Percentiles rank a stretch among this genome's conserved stretches.
phyloP scores from a whole-genome alignment of 2,329 filamentous ascomycete genomes.

The Alternaria triticina region DNA sequence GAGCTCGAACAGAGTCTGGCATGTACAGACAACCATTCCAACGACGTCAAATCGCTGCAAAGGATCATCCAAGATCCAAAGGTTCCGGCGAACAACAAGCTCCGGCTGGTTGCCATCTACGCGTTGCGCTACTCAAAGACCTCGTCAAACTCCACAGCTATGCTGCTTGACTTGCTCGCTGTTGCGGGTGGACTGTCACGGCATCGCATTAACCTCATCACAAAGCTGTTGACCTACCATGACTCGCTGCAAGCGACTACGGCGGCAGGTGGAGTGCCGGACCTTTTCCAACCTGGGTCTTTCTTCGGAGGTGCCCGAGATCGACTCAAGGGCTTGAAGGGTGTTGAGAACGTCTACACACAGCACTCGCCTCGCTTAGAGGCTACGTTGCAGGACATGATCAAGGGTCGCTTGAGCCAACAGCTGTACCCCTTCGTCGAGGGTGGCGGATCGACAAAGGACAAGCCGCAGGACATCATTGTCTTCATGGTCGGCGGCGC shows the following conservation, averaged over 20 bases:
- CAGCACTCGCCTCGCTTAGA: conserved; percentile 93
- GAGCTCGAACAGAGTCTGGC: conserved; percentile 96
- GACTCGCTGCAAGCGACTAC: conserved; percentile 78
- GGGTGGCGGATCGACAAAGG: conserved; percentile 81
- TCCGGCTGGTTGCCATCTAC: conserved; percentile 91
- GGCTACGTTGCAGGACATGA: conserved; percentile 85
- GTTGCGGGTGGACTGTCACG: conserved; percentile 82
- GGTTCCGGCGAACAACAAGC: conserved; percentile 81
- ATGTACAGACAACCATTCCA: conserved; percentile 92
- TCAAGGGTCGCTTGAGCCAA: conserved; percentile 87
- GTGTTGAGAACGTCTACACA: conserved; percentile 98
- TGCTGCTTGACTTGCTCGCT: conserved; percentile 84
- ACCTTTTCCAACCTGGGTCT: conserved; percentile 85
- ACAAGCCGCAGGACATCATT: conserved; percentile 96
- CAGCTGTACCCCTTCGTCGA: conserved; percentile 94
- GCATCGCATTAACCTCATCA: conserved; percentile 77
- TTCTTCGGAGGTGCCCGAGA: conserved; percentile 89
- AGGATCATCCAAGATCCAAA: conserved; percentile 79
- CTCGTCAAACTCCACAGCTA: conserved; percentile 79
- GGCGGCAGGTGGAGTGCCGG: conserved; percentile 80
- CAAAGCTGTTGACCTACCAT: conserved; percentile 84
- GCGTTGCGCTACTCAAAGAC: conserved; percentile 90
- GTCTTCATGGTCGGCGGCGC: conserved; percentile 93
- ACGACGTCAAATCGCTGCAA: conserved; percentile 92
- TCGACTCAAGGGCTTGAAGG: conserved; percentile 92